Conservation (phyloP, 164 flowering plant species). For the grape (Vitis vinifera) region DNA sequence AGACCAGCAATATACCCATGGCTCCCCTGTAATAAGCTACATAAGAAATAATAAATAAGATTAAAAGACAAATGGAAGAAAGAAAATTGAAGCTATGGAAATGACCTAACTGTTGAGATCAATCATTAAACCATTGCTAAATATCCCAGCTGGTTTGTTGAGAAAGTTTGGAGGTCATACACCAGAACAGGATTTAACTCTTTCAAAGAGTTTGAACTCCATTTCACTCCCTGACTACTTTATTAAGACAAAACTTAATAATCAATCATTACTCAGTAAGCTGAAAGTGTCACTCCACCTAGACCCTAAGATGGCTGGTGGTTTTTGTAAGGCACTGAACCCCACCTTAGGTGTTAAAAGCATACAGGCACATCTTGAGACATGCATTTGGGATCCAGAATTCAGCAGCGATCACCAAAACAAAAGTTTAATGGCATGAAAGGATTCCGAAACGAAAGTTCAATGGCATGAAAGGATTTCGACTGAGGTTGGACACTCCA, state of each 20-base stretch:
- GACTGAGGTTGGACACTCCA: not conserved
- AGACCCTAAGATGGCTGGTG: not conserved
- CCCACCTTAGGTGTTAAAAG: no score
- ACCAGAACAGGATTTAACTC: no score
- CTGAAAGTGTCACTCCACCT: not conserved
- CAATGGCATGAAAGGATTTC: not conserved
- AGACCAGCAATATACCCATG: conserved; percentile 62
- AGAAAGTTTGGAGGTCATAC: no score
- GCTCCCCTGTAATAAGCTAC: conserved; percentile 63
- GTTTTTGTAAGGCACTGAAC: no score
- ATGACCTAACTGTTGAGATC: not conserved
- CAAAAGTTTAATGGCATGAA: not conserved
- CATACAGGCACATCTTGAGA: not conserved
- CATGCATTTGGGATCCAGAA: not conserved
- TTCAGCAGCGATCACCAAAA: not conserved
- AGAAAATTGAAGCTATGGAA: not conserved
- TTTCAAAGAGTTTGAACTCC: no score
- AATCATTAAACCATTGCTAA: not conserved
- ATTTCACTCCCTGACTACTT: no score
- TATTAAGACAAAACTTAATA: no score
- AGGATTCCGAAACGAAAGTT: not conserved
- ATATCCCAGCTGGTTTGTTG: no score
- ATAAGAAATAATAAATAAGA: conserved; percentile 9
- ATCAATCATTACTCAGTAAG: not conserved
- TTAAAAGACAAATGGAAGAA: not conserved